phyloP scores from a whole-genome alignment of 192 early-diverging fungal species.

The Coemansia sp. region DNA sequence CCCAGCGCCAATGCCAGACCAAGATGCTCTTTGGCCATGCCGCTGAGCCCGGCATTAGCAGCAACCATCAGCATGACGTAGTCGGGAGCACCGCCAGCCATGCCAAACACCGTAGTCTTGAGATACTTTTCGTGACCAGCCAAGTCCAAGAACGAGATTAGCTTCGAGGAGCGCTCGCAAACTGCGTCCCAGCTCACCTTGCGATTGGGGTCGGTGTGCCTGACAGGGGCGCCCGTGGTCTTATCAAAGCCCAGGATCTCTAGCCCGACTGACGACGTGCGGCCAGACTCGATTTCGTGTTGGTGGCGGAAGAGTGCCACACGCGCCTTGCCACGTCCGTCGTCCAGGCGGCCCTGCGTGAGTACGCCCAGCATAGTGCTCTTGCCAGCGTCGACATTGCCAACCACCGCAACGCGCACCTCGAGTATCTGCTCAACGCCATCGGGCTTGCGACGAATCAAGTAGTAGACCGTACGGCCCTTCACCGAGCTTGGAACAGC shows the following conservation, averaged over 20 bases:
- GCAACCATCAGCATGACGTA: conserved; percentile 90
- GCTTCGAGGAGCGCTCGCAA: conserved; percentile 74
- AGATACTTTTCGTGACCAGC: conserved; percentile 96
- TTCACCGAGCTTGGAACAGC: background rate
- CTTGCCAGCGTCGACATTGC: conserved; percentile 89
- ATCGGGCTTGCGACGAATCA: conserved; percentile 72
- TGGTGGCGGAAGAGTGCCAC: conserved; percentile 88
- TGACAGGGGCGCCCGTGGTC: conserved; percentile 46
- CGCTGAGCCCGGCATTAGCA: conserved; percentile 86
- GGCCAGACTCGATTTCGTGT: conserved; percentile 88
- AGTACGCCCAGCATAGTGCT: conserved; percentile 88
- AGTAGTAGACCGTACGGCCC: conserved; percentile 24
- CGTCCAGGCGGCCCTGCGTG: conserved; percentile 88
- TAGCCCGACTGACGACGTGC: conserved; percentile 86
- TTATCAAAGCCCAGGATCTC: conserved; percentile 89
- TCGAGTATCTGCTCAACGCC: conserved; percentile 85
- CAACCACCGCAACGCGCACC: conserved; percentile 85
- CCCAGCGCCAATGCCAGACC: conserved; percentile 84
- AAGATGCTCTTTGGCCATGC: conserved; percentile 94
- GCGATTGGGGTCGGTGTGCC: conserved; percentile 38
- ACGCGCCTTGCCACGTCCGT: conserved; percentile 89
- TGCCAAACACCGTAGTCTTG: conserved; percentile 95
- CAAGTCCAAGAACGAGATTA: conserved; percentile 68
- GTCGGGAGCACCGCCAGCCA: conserved; percentile 90
- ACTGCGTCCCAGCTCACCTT: conserved; percentile 87